Conservation (phyloP, 2,329 filamentous ascomycete species). For the Claviceps capensis region DNA sequence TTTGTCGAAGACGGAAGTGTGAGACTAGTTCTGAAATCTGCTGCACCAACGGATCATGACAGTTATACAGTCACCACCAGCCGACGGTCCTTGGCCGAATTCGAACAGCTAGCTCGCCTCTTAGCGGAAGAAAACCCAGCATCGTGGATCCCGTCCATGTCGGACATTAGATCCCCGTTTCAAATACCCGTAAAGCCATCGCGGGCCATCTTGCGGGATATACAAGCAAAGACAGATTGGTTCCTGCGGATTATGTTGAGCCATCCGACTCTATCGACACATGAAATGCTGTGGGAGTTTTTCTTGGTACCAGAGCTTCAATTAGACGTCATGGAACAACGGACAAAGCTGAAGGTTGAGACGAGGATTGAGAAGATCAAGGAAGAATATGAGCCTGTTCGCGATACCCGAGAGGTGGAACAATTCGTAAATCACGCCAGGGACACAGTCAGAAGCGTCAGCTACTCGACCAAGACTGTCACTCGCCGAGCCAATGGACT, state of each 20-base stretch:
- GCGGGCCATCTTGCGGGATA: slow-evolving; percentile 70
- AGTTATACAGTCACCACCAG: slow-evolving; percentile 93
- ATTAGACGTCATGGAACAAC: slow-evolving; percentile 75
- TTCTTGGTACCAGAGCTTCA: slow-evolving; percentile 93
- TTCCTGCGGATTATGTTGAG: slow-evolving; percentile 77
- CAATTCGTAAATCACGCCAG: slow-evolving; percentile 84
- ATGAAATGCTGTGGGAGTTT: slow-evolving; percentile 98
- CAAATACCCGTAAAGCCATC: slow-evolving; percentile 89
- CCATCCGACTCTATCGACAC: slow-evolving; percentile 86
- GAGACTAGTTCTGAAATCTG: slow-evolving; percentile 85
- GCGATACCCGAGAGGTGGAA: slow-evolving; percentile 77
- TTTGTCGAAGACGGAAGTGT: slow-evolving; percentile 96
- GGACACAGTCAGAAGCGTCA: slow-evolving; percentile 76
- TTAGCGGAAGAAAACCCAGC: slow-evolving; percentile 82
- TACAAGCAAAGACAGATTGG: slow-evolving; percentile 73
- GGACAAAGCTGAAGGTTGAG: slow-evolving; percentile 76
- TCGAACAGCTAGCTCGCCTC: slow-evolving; percentile 77
- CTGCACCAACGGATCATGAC: slow-evolving; percentile 65
- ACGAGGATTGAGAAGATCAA: slow-evolving; percentile 69
- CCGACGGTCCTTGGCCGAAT: slow-evolving; percentile 73
- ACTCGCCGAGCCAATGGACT: slow-evolving; percentile 67
- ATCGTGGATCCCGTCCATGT: slow-evolving; percentile 78
- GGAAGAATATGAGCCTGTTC: slow-evolving; percentile 78
- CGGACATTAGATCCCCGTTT: slow-evolving; percentile 72
- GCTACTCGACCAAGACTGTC: slow-evolving; percentile 68